Percentiles rank a stretch among this genome's conserved stretches.
Evolutionary conservation across 495 filamentous ascomycete genomes (phyloP).

Genomic region (Penicillium egyptiacum): DNA sequence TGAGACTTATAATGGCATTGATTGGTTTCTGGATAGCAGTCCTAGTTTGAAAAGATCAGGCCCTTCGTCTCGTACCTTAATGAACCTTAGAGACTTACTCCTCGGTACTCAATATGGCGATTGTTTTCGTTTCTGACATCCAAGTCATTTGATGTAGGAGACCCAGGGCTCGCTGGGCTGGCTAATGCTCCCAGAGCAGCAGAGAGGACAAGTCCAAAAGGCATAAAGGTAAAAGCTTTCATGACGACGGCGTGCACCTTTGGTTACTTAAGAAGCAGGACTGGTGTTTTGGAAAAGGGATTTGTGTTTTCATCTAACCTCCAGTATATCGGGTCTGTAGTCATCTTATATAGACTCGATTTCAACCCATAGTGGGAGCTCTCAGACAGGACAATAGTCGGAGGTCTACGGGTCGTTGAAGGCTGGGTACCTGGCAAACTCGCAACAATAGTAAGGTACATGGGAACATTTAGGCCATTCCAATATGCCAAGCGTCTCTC

Average conservation of each 20-base stretch:
- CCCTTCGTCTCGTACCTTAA: background rate
- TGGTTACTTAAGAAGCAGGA: background rate
- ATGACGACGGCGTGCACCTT: background rate
- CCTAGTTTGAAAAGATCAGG: background rate
- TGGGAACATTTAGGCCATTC: background rate
- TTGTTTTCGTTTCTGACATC: background rate
- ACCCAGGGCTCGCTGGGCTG: background rate
- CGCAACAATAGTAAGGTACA: background rate
- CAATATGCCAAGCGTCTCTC: background rate
- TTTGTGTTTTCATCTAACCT: background rate
- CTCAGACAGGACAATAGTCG: background rate
- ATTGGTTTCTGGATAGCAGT: background rate
- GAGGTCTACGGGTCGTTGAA: background rate
- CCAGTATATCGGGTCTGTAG: background rate
- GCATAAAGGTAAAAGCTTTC: background rate
- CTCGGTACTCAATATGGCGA: background rate
- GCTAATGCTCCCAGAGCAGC: background rate
- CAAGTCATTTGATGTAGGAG: background rate
- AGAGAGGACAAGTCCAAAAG: background rate
- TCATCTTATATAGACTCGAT: background rate
- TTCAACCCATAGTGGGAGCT: background rate
- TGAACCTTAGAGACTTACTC: background rate
- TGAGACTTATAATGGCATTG: background rate
- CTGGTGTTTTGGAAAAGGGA: background rate
- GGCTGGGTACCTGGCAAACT: background rate